Evolutionary conservation across 1,139 yeast species (phyloP).

Genomic region (Arxiozyma heterogenica): DNA sequence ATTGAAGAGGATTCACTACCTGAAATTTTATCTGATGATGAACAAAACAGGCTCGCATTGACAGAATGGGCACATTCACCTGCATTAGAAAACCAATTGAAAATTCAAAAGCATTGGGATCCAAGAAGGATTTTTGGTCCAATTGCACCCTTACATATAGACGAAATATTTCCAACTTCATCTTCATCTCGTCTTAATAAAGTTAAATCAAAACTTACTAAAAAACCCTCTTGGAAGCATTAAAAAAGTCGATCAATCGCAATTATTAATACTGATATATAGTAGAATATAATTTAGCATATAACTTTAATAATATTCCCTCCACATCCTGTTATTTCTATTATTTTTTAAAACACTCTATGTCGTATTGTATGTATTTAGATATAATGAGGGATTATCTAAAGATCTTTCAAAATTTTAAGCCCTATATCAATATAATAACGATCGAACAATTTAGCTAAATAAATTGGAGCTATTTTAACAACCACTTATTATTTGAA

Average conservation of each 20-base stretch:
- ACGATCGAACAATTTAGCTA: no score
- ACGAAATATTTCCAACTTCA: conserved; percentile 44
- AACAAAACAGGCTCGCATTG: conserved; percentile 19
- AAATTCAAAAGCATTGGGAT: conserved; percentile 52
- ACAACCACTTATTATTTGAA: background rate
- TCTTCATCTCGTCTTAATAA: conserved; percentile 38
- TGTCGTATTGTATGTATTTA: no score
- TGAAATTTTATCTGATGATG: conserved; percentile 29
- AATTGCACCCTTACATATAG: conserved; percentile 57
- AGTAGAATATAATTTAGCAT: background rate
- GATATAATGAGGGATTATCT: background rate
- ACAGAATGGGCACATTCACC: conserved; percentile 30
- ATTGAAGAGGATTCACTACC: conserved; percentile 20
- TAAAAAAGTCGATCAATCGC: background rate
- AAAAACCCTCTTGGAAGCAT: conserved; percentile 26
- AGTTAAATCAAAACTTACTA: conserved; percentile 50
- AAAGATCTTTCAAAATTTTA: no score
- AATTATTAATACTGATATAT: background rate
- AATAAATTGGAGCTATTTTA: background rate
- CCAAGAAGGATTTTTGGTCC: conserved; percentile 76
- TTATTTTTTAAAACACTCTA: no score
- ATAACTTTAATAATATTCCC: background rate
- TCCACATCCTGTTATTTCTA: no score
- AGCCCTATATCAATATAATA: no score
- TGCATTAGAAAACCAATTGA: conserved; percentile 31